These are phyloP conservation scores for Chondrus crispus DNA, from an alignment of 23 red algal species.

Conservation along the genomic window DNA sequence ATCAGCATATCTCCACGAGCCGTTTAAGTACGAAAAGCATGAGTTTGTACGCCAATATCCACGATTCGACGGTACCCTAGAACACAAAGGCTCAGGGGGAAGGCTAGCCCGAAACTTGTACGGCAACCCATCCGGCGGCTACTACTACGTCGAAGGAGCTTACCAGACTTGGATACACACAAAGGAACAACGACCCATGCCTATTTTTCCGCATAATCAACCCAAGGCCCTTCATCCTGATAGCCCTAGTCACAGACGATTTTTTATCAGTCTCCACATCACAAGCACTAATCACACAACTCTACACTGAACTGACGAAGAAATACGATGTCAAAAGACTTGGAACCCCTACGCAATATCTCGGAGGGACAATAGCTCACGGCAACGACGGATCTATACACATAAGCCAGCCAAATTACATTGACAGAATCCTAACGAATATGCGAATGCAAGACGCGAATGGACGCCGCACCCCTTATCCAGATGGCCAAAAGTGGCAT, in stretches of 20 bases:
- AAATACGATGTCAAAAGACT: background rate
- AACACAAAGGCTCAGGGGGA: background rate
- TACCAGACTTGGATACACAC: background rate
- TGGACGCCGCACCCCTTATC: background rate
- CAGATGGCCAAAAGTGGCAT: background rate
- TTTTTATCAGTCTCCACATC: background rate
- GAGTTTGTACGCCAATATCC: background rate
- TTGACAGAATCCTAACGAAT: background rate
- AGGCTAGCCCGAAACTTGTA: background rate
- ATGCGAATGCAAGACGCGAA: background rate
- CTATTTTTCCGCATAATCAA: background rate
- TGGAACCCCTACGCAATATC: background rate
- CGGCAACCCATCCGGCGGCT: background rate
- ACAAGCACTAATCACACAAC: background rate
- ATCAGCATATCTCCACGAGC: background rate
- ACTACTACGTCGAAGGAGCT: background rate
- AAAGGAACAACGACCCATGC: background rate
- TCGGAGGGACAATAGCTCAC: background rate
- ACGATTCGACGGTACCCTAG: background rate
- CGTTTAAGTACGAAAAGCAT: background rate
- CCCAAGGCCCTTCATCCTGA: background rate
- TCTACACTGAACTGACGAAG: background rate
- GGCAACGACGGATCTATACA: background rate
- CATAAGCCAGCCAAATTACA: background rate
- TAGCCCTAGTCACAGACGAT: background rate